Evolutionary conservation across 2,329 filamentous ascomycete genomes (phyloP).

Genomic region (Hymenoscyphus salicellus): DNA sequence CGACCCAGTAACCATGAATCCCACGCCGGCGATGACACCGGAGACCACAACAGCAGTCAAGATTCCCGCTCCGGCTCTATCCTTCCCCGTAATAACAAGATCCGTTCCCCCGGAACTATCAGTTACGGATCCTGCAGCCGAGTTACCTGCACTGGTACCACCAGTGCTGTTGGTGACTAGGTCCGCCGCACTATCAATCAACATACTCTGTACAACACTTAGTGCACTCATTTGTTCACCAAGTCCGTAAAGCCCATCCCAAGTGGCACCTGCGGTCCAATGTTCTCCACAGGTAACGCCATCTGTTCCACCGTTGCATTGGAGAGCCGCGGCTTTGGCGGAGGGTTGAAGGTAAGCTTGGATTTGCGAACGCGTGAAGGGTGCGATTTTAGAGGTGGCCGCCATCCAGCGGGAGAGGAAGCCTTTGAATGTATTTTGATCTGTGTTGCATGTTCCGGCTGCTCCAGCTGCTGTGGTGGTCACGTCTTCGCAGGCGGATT

Average conservation of each 20-base stretch:
- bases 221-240: slow-evolving; percentile 70
- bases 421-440: slow-evolving; percentile 62
- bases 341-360: slow-evolving; percentile 54
- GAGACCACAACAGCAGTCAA: slow-evolving; percentile 54
- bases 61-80: slow-evolving; percentile 66
- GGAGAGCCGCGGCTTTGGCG: slow-evolving; percentile 52
- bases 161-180: slow-evolving; percentile 51
- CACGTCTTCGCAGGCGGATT: slow-evolving; percentile 57
- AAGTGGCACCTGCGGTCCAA: slow-evolving; percentile 53
- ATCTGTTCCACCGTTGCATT: slow-evolving; percentile 48
- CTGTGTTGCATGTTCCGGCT: slow-evolving; percentile 56
- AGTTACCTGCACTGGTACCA: slow-evolving; percentile 50
- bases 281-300: slow-evolving; percentile 58
- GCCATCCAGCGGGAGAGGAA: slow-evolving; percentile 61
- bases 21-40: slow-evolving; percentile 51
- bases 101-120: slow-evolving; percentile 3
- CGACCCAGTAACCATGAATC: slow-evolving; percentile 46
- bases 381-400: slow-evolving; percentile 60
- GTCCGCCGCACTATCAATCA: slow-evolving; percentile 45
- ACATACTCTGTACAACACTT: slow-evolving; percentile 60
- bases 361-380: slow-evolving; percentile 53
- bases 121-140: slow-evolving; percentile 24
- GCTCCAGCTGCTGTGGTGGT: not conserved
- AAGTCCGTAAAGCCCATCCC: slow-evolving; percentile 59
- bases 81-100: slow-evolving; percentile 44